A percentile compares a stretch with the other conserved stretches of the same genome.
Evolutionary conservation across 1,284 basidiomycete species (phyloP).

Genomic region (Peniophora sp.): DNA sequence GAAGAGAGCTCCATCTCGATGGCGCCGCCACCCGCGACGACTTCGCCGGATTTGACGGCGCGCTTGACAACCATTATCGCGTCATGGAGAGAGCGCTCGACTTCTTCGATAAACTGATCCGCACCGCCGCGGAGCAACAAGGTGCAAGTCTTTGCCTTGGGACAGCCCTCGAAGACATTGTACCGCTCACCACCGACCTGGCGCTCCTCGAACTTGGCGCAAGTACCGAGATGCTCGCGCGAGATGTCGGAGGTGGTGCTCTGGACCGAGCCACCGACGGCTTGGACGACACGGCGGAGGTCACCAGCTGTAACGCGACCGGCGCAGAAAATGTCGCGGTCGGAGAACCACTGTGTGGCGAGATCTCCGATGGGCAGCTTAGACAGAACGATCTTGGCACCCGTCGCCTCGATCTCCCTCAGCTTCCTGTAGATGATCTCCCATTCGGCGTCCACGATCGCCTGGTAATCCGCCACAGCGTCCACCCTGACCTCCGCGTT

Average conservation of each 20-base stretch:
- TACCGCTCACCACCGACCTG: conserved; percentile 98
- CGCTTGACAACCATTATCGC: conserved; percentile 99
- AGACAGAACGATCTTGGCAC: conserved; percentile 95
- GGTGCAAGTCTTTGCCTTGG: conserved; percentile 98
- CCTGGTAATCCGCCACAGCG: conserved; percentile 95
- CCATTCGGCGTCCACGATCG: conserved; percentile 99
- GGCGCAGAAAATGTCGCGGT: conserved; percentile 98
- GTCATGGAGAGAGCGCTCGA: conserved; percentile 95
- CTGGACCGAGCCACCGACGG: conserved; percentile 92
- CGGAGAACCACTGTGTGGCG: conserved; percentile 99
- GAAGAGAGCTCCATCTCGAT: conserved; percentile 99
- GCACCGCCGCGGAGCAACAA: conserved; percentile 93
- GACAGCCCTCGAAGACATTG: conserved; percentile 93
- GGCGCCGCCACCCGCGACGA: conserved; percentile 97
- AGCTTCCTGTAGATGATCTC: conserved; percentile 98
- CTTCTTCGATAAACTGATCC: conserved; percentile 98
- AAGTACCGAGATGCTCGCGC: conserved; percentile 86
- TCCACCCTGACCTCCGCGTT: conserved; percentile 98
- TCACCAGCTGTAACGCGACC: conserved; percentile 91
- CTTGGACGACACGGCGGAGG: conserved; percentile 91
- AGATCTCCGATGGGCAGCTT: conserved; percentile 98
- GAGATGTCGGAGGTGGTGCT: conserved; percentile 93
- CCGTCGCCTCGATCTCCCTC: conserved; percentile 93
- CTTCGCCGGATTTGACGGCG: conserved; percentile 90
- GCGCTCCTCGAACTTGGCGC: conserved; percentile 87